These are phyloP conservation scores for Ophiocordyceps camponoti-leonardi DNA, from an alignment of 2,329 filamentous ascomycete species.

Conservation along the genomic window DNA sequence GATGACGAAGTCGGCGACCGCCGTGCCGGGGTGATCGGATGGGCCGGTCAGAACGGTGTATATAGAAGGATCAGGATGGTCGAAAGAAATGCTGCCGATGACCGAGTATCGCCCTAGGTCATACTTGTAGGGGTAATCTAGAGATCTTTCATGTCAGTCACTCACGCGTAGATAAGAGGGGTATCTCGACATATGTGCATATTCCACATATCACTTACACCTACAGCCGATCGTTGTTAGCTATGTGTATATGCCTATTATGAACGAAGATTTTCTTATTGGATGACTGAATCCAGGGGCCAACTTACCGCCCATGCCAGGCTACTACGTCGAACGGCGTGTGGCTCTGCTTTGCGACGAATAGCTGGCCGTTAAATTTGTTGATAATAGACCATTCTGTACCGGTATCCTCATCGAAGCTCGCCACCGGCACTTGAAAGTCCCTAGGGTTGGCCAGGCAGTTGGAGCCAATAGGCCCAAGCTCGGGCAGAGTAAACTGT, in stretches of 20 bases:
- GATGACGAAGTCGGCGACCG: conserved; percentile 55
- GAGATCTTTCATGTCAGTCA: too few relatives aligned
- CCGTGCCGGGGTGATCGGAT: conserved; percentile 41
- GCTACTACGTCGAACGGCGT: conserved; percentile 66
- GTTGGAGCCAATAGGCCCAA: conserved; percentile 58
- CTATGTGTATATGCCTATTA: neutral
- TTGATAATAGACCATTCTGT: conserved; percentile 25
- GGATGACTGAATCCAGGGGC: too few relatives aligned
- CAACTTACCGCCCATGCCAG: conserved; percentile 53
- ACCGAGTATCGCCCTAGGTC: conserved; percentile 62
- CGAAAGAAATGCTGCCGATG: conserved; percentile 54
- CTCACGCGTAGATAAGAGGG: too few relatives aligned
- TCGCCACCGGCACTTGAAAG: conserved; percentile 56
- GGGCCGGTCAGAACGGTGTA: conserved; percentile 55
- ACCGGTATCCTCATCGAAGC: conserved; percentile 35
- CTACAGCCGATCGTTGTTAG: neutral
- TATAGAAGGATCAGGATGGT: conserved; percentile 67
- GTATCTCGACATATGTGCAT: too few relatives aligned
- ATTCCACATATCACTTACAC: neutral
- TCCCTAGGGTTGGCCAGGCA: conserved; percentile 60
- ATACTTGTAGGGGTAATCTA: conserved; percentile 62
- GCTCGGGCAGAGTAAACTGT: conserved; percentile 53
- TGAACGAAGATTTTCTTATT: neutral
- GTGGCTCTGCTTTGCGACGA: conserved; percentile 46
- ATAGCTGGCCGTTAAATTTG: conserved; percentile 51